Conservation (phyloP, 441 rosid species). For the Bocquillonia castaneifolia region DNA sequence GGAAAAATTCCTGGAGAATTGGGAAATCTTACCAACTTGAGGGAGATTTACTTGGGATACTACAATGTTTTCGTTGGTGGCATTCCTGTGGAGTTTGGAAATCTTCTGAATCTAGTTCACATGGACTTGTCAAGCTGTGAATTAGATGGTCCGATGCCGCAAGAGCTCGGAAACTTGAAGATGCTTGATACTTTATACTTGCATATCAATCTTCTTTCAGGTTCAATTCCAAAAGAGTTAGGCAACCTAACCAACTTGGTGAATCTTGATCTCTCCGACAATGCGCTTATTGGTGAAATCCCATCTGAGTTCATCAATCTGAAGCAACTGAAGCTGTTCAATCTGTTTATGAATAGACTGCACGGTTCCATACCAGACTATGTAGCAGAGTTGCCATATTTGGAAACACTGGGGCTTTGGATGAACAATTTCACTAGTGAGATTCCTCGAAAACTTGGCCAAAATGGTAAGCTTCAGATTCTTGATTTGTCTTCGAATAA, state of each 20-base stretch:
- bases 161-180: constrained; percentile 63
- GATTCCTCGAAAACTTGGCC: constrained; percentile 64
- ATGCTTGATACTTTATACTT: constrained; percentile 69
- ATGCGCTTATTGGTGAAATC: constrained; percentile 71
- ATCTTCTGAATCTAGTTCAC: constrained; percentile 52
- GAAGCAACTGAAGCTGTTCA: constrained; percentile 66
- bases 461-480: constrained; percentile 54
- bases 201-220: constrained; percentile 65
- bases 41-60: constrained; percentile 66
- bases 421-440: constrained; percentile 85
- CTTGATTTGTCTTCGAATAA: constrained; percentile 89
- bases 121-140: constrained; percentile 74
- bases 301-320: constrained; percentile 57
- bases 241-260: constrained; percentile 64
- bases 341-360: constrained; percentile 78
- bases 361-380: constrained; percentile 82
- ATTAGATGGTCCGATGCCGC: constrained; percentile 63
- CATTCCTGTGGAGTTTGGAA: constrained; percentile 77
- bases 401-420: constrained; percentile 79
- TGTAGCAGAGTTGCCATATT: constrained; percentile 59
- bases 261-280: constrained; percentile 77
- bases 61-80: constrained; percentile 62
- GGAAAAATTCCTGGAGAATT: constrained; percentile 77
- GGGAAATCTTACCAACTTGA: constrained; percentile 62
- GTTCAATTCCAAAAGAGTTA: constrained; percentile 57